Conservation (phyloP, 179 eudicot species). For the Corrigiola litoralis region DNA sequence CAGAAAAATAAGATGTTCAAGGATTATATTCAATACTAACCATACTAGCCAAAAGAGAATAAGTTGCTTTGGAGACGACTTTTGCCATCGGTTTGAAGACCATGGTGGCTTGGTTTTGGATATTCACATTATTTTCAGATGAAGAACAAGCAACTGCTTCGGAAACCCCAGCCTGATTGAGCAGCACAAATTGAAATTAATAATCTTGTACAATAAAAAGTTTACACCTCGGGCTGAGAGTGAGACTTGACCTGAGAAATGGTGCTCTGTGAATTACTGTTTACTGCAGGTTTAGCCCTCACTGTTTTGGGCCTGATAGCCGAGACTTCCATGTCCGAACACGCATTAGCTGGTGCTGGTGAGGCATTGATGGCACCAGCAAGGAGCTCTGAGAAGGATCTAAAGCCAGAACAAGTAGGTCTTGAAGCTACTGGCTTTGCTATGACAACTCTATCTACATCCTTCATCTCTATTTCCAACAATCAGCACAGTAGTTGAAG, state of each 20-base stretch:
- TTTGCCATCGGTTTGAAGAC: constrained; percentile 81
- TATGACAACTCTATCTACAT: constrained; percentile 47
- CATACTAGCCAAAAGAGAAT: constrained; percentile 59
- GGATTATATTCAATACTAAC: constrained; percentile 39
- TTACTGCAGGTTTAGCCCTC: constrained; percentile 45
- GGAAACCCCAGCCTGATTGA: constrained; percentile 41
- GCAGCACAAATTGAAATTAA: neutral
- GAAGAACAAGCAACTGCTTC: constrained; percentile 28
- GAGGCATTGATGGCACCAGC: constrained; percentile 51
- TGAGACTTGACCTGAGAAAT: constrained; percentile 29
- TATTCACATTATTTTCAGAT: constrained; percentile 23
- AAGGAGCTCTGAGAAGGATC: constrained; percentile 63
- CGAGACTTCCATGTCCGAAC: constrained; percentile 34
- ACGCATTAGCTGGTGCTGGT: constrained; percentile 31
- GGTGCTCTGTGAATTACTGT: constrained; percentile 15
- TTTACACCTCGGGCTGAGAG: neutral
- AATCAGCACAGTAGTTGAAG: neutral
- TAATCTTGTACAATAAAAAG: neutral
- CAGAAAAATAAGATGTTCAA: neutral
- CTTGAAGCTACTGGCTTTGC: constrained; percentile 84
- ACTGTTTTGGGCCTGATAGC: constrained; percentile 75
- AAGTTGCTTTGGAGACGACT: constrained; percentile 55
- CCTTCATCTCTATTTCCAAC: constrained; percentile 54
- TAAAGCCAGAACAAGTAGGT: constrained; percentile 51
- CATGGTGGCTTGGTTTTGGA: constrained; percentile 35